A percentile compares a stretch with the other conserved stretches of the same genome.
These are phyloP conservation scores for Arabidopsis suecica DNA, from an alignment of 345 rosid species.

Conservation along the genomic window DNA sequence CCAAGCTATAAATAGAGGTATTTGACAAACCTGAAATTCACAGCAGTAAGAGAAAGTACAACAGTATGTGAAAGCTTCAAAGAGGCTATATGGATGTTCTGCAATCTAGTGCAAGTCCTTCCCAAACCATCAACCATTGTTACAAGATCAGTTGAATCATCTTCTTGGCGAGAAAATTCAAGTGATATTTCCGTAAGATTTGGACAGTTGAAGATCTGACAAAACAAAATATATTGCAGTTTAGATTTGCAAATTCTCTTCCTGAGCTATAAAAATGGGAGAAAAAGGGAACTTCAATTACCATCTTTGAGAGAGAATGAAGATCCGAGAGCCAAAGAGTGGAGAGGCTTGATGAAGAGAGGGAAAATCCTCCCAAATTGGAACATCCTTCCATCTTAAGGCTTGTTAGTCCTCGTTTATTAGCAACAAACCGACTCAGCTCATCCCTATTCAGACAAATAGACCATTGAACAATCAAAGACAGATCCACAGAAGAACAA, in stretches of 20 bases:
- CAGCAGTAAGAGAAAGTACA: constrained; percentile 88
- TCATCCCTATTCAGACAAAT: constrained; percentile 67
- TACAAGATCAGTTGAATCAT: constrained; percentile 74
- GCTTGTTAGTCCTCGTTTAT: constrained; percentile 73
- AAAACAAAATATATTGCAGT: background rate
- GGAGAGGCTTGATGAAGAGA: constrained; percentile 81
- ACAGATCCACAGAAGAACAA: constrained; percentile 18
- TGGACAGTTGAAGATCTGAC: constrained; percentile 83
- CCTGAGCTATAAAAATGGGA: background rate
- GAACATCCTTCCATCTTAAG: constrained; percentile 98
- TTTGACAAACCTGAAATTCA: constrained; percentile 70
- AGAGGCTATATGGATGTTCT: constrained; percentile 89
- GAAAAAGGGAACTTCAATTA: constrained; percentile 31
- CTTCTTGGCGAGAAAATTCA: constrained; percentile 81
- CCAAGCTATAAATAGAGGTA: background rate
- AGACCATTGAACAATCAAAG: constrained; percentile 27
- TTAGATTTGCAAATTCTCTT: constrained; percentile 2
- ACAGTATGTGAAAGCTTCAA: constrained; percentile 73
- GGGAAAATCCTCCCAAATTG: constrained; percentile 78
- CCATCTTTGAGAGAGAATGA: constrained; percentile 79
- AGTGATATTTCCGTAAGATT: constrained; percentile 80
- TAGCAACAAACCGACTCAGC: constrained; percentile 93
- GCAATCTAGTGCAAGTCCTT: constrained; percentile 72
- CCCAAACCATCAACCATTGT: constrained; percentile 77
- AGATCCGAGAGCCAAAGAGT: constrained; percentile 92